Base-by-base conservation (phyloP, 176 grass and related monocot genomes). In the Areca catechu region DNA sequence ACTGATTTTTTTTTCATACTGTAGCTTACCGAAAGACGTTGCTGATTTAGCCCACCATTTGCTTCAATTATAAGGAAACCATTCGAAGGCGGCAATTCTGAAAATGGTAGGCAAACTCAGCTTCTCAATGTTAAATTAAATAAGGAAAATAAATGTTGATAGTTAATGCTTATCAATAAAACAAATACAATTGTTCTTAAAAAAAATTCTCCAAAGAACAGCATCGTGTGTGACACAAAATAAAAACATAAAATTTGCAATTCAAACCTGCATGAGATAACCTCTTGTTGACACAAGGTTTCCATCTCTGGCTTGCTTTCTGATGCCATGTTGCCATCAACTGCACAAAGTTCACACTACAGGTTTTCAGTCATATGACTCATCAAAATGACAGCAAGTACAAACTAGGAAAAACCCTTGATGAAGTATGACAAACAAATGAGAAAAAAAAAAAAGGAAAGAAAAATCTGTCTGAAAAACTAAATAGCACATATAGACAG, bases 1-100 rank as follows among this genome's bases (percentile, higher is more conserved):
- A 12, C 7, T 43, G 2, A 43, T 7, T 22, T 25, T 24, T 24
- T n/a, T 4, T 60, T 52, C 53, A 59, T 65, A 3, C 0, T 77
- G 53, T 3, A 85, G 85, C 86, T 86, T 96, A 86, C 92, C 55
- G 86, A 96, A 76, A 96, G 66, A 4, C 86, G 86, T 27, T 96
- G 92, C 63, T 96, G 92, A 79, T 96, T 96, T 25, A 96, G 75
- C 56, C 83, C 92, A 70, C 92, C 92, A 66, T 96, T 96, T 79
- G 86, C 92, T 74, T 96, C 92, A 52, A 90, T 76, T 75, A 96
- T 77, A 24, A 96, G 83, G 81, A 73, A 88, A 63, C 92, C 86
- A 80, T 90, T 96, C 60, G 86, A 96, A 71, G 83, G 71, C 4
- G 78, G 69, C 65, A 96, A 72, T 19, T 76, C 92, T 96, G 83